phyloP scores from a whole-genome alignment of 106 monocot species.

The Apostasia shenzhenica region DNA sequence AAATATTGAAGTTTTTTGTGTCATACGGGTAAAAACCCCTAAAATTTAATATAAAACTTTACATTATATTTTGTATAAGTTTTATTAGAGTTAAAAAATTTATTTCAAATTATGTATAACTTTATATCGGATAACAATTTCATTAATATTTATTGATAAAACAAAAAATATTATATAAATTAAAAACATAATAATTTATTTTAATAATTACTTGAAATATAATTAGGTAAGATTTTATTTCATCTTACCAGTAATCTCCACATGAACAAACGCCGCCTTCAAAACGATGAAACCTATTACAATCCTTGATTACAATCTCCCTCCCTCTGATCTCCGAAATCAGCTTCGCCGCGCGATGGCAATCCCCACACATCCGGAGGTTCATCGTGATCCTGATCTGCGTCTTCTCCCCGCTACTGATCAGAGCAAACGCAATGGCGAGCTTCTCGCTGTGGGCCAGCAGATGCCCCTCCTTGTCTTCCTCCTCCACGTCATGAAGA shows the following conservation, averaged over 20 bases:
- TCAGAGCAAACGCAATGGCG: slow-evolving; percentile 58
- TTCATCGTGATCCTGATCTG: slow-evolving; percentile 56
- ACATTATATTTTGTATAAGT: too few species aligned
- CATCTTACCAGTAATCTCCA: slow-evolving; percentile 65
- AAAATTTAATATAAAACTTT: too few species aligned
- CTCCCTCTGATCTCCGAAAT: slow-evolving; percentile 39
- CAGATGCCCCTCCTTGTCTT: slow-evolving; percentile 77
- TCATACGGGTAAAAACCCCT: too few species aligned
- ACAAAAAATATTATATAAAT: too few species aligned
- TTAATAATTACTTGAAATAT: too few species aligned
- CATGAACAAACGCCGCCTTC: slow-evolving; percentile 57
- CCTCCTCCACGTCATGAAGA: slow-evolving; percentile 83
- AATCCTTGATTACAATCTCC: slow-evolving; percentile 63
- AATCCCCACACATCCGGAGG: slow-evolving; percentile 56
- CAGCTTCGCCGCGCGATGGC: slow-evolving; percentile 51
- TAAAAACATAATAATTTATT: too few species aligned
- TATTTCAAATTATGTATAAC: too few species aligned
- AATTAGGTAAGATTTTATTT: too few species aligned
- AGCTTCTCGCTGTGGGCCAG: slow-evolving; percentile 73
- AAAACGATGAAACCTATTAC: slow-evolving; percentile 72
- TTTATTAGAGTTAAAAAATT: too few species aligned
- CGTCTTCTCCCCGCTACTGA: slow-evolving; percentile 24
- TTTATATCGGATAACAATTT: too few species aligned
- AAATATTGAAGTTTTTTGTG: too few species aligned
- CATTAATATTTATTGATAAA: too few species aligned